Percentiles rank a stretch among this genome's conserved stretches.
Conservation (phyloP, 2,329 filamentous ascomycete genomes). For the Lasiodiplodia hormozganensis region DNA sequence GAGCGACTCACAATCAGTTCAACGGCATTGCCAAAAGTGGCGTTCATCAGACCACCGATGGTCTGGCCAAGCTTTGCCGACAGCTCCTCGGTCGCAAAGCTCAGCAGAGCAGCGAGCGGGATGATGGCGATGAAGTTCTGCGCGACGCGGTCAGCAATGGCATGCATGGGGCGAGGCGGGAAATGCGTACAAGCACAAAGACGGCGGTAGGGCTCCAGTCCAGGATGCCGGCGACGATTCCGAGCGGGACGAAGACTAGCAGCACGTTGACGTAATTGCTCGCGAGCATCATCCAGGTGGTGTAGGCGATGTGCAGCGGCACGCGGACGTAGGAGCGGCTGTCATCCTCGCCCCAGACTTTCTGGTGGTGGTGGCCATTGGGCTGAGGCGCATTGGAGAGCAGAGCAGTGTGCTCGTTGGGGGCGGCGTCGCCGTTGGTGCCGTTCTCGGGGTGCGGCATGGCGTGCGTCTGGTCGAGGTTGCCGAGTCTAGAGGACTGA, state of each 20-base stretch:
- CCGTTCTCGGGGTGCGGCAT: constrained; percentile 26
- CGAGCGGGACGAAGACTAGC: constrained; percentile 76
- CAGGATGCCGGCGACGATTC: constrained; percentile 69
- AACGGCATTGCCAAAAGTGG: constrained; percentile 81
- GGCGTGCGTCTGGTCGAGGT: constrained; percentile 1
- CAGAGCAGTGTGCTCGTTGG: constrained; percentile 18
- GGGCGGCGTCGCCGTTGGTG: constrained; percentile 7
- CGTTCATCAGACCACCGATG: constrained; percentile 75
- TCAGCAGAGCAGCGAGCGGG: constrained; percentile 74
- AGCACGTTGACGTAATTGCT: constrained; percentile 71
- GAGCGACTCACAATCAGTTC: constrained; percentile 71
- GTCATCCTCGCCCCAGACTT: constrained; percentile 25
- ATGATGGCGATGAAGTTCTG: constrained; percentile 81
- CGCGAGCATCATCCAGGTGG: constrained; percentile 52
- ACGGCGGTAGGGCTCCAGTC: constrained; percentile 71
- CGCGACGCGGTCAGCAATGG: constrained; percentile 7
- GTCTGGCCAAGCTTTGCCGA: constrained; percentile 75
- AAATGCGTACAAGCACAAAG: constrained; percentile 62
- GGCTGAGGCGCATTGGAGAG: constrained; percentile 1
- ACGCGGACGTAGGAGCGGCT: constrained; percentile 37
- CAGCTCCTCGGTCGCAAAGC: constrained; percentile 80
- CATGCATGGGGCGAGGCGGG: not conserved
- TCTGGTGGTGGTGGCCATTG: constrained; percentile 12
- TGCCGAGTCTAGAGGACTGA: constrained; percentile 15
- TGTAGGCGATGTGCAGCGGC: constrained; percentile 41